A percentile compares a stretch with the other conserved stretches of the same genome.
Evolutionary conservation across 352 stramenopile species (phyloP).

Genomic region (Pythium volutum): DNA sequence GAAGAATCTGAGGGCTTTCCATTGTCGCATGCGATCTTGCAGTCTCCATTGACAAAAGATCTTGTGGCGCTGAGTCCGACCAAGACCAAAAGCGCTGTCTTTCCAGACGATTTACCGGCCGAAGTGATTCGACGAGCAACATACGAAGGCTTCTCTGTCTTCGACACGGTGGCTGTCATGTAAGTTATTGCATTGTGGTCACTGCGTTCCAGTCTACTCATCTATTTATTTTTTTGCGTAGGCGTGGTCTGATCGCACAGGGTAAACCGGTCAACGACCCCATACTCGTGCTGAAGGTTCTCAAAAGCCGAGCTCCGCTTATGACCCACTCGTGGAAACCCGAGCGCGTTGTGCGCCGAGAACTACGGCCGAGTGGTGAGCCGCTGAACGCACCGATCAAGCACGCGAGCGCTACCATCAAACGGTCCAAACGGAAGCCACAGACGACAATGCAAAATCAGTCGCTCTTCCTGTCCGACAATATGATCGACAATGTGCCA

Average conservation of each 20-base stretch:
- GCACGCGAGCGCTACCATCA: not conserved
- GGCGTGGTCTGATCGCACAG: constrained; percentile 51
- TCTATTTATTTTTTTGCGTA: constrained; percentile 12
- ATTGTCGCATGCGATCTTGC: constrained; percentile 13
- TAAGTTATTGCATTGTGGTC: constrained; percentile 20
- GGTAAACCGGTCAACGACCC: constrained; percentile 36
- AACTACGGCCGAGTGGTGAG: not conserved
- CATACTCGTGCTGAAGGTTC: constrained; percentile 36
- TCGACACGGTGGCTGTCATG: constrained; percentile 57
- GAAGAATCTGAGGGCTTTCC: constrained; percentile 11
- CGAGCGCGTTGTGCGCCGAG: constrained; percentile 30
- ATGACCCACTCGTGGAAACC: constrained; percentile 58
- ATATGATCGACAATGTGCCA: constrained; percentile 53
- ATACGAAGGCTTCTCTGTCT: constrained; percentile 44
- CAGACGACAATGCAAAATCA: not conserved
- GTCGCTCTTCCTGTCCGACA: constrained; percentile 32
- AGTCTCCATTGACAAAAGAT: constrained; percentile 43
- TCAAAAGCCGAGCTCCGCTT: constrained; percentile 42
- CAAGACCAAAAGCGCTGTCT: constrained; percentile 40
- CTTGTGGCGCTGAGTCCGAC: constrained; percentile 45
- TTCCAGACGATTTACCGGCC: constrained; percentile 47
- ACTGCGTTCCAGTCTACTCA: too few relatives aligned
- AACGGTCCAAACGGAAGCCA: not conserved
- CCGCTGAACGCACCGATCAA: not conserved
- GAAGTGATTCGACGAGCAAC: constrained; percentile 48